Evolutionary conservation across 768 basidiomycete genomes (phyloP), one percentile per base, ranked within the genome.

Genomic region (Clitopilus passeckerianus): DNA sequence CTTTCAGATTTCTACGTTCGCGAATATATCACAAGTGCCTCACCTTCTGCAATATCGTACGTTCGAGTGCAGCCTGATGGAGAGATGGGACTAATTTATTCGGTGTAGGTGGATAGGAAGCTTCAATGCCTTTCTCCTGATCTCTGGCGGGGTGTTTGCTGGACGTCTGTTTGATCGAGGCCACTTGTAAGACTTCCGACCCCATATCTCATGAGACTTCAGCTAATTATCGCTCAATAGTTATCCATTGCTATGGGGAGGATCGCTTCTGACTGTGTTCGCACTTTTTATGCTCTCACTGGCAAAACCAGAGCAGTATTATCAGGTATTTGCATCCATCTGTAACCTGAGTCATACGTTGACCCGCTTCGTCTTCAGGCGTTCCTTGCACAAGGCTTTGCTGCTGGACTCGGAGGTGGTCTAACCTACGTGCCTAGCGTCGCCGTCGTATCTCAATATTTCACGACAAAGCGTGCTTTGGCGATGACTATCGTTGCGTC

Each of bases 211-310:
- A 69, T 20, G 18, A 15, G 5, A 23, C 5, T 24, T 22, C 16
- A 33, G 33, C 53, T 33, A 6, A 53, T 16, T 24, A 6, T 24
- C 8, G 53, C 53, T 23, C 22, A 5, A n/a, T 22, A 53, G 53
- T 23, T 53, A 53, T 24, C 23, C 15, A 14, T n/a, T 53, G 53
- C 15, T 53, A n/a, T 68, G 72, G 0, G 73, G 70, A 18, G 23
- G 6, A 23, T 67, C 27, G 1, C 64, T 59, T 5, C 66, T 65
- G n/a, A 61, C 74, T 10, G 68, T 69, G 4, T 69, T 78, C 37
- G 74, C 73, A 12, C 64, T 75, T 37, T 81, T 77, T 66, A 78
- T 80, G 76, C 74, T 82, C 22, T 81, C 81, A 0, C 65, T 82
- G 7, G 74, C 75, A 0, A 70, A 75, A 34, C 75, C 73, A 4